Conservation (phyloP, 1,284 basidiomycete species). For the Leccinum griseonigrum region DNA sequence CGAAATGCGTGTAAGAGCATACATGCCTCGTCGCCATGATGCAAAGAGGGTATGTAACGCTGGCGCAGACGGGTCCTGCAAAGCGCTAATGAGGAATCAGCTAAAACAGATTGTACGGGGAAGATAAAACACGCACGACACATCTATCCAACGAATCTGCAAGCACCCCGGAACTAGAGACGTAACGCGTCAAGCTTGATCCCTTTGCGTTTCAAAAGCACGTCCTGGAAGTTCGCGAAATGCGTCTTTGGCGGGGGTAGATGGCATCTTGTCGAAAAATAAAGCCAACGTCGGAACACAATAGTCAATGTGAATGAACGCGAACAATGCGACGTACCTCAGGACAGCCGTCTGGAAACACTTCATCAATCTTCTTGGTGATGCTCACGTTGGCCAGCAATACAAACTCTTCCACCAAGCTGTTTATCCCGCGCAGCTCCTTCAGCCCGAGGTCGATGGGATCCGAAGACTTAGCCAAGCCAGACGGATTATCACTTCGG, state of each 20-base stretch:
- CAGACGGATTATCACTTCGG: slow-evolving; percentile 96
- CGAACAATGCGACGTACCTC: slow-evolving; percentile 46
- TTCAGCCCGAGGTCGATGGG: slow-evolving; percentile 99
- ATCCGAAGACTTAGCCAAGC: slow-evolving; percentile 88
- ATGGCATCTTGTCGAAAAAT: slow-evolving; percentile 60
- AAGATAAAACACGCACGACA: slow-evolving; percentile 51
- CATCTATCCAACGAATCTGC: slow-evolving; percentile 89
- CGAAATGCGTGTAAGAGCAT: too few species aligned
- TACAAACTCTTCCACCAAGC: slow-evolving; percentile 99
- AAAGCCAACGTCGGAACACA: not conserved
- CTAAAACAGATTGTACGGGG: not conserved
- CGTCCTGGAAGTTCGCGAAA: slow-evolving; percentile 95
- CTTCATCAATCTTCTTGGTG: slow-evolving; percentile 88
- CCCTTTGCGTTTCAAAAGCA: slow-evolving; percentile 86
- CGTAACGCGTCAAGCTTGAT: slow-evolving; percentile 75
- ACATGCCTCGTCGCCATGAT: slow-evolving; percentile 97
- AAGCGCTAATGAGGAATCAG: not conserved
- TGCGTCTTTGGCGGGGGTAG: slow-evolving; percentile 87
- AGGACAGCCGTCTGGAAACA: slow-evolving; percentile 96
- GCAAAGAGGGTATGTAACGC: slow-evolving; percentile 95
- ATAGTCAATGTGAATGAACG: too few species aligned
- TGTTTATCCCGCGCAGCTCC: slow-evolving; percentile 90
- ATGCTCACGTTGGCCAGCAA: slow-evolving; percentile 96
- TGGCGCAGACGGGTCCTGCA: slow-evolving; percentile 65
- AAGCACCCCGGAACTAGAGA: slow-evolving; percentile 84